These are phyloP conservation scores for Secale cereale DNA, from an alignment of 176 grass and related monocot species.

Conservation along the genomic window DNA sequence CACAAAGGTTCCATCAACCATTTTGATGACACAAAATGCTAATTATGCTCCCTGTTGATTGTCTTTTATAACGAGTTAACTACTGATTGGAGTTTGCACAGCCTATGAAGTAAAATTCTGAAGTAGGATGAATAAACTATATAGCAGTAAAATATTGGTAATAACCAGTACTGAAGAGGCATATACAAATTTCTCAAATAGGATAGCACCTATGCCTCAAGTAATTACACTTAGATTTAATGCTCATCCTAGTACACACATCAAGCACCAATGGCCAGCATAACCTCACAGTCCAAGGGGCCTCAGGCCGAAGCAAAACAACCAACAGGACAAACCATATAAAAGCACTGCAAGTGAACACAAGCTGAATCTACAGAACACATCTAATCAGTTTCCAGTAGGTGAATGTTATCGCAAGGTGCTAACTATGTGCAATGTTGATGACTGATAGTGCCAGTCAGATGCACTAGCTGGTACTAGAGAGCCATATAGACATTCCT, in stretches of 20 bases:
- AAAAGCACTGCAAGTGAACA: neutral
- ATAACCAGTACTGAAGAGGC: neutral
- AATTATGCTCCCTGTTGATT: neutral
- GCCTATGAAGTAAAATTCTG: neutral
- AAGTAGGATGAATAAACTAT: neutral
- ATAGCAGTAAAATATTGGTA: neutral
- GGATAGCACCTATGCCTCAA: neutral
- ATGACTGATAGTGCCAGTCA: neutral
- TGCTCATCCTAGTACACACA: neutral
- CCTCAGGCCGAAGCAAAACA: neutral
- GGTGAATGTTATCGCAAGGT: neutral
- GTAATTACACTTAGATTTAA: neutral
- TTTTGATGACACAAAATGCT: neutral
- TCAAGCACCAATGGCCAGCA: neutral
- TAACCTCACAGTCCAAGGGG: neutral
- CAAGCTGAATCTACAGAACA: neutral
- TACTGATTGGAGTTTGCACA: neutral
- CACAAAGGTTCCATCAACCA: neutral
- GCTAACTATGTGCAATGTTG: neutral
- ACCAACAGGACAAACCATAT: neutral
- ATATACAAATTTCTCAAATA: neutral
- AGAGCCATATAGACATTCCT: neutral
- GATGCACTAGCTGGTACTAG: neutral
- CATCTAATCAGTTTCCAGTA: neutral
- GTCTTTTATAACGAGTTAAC: neutral